Evolutionary conservation across 371 early-diverging fungal genomes (phyloP).

Genomic region (Lichtheimia ramosa): DNA sequence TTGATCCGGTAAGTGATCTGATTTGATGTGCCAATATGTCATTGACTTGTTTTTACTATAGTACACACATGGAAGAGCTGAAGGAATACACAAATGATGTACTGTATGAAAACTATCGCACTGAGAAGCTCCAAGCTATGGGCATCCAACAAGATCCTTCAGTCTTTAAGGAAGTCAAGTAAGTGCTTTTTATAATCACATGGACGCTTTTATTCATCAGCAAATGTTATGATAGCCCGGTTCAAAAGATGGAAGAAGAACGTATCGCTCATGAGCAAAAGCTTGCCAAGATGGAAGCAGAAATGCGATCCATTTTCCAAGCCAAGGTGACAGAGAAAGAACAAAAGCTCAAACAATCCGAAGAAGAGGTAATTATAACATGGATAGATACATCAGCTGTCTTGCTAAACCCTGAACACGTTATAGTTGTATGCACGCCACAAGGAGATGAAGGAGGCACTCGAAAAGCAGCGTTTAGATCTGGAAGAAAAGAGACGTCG

Average conservation of each 20-base stretch:
- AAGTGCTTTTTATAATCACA: conserved; percentile 7
- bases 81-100: conserved; percentile 92
- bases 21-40: too few relatives aligned
- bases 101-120: conserved; percentile 95
- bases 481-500: conserved; percentile 92
- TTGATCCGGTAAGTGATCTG: conserved; percentile 53
- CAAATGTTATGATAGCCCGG: conserved; percentile 50
- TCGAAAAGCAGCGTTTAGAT: conserved; percentile 90
- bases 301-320: conserved; percentile 97
- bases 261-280: conserved; percentile 88
- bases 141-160: conserved; percentile 79
- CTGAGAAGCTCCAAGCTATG: conserved; percentile 80
- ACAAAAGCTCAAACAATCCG: conserved; percentile 91
- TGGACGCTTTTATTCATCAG: too few relatives aligned
- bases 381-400: not conserved
- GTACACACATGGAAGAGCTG: conserved; percentile 88
- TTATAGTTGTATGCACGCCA: conserved; percentile 80
- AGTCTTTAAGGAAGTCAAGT: conserved; percentile 81
- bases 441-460: conserved; percentile 93
- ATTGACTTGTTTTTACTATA: too few relatives aligned
- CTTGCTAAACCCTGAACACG: too few relatives aligned
- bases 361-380: conserved; percentile 74
- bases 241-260: conserved; percentile 92
- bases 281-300: conserved; percentile 95
- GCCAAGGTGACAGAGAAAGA: conserved; percentile 98